phyloP scores from a whole-genome alignment of 2,329 filamentous ascomycete species.

The Aspergillus eucalypticola region DNA sequence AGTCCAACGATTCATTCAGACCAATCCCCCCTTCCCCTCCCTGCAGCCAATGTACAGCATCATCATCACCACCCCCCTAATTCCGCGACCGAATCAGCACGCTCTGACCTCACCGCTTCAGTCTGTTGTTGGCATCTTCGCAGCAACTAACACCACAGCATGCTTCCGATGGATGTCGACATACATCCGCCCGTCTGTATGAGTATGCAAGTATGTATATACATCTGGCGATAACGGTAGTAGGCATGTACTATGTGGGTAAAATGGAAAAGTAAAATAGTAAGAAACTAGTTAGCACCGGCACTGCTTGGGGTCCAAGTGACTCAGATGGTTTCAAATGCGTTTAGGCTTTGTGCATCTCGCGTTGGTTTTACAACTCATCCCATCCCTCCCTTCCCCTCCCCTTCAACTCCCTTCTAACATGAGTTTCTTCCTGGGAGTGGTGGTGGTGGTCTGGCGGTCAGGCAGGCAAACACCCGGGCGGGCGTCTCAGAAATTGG shows the following conservation, averaged over 20 bases:
- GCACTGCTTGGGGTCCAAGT: no score
- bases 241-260: not conserved
- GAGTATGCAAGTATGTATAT: conserved; percentile 1
- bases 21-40: not conserved
- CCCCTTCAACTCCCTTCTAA: not conserved
- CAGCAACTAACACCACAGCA: conserved; percentile 5
- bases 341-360: conserved; percentile 1
- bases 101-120: conserved; percentile 12
- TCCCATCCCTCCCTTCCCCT: not conserved
- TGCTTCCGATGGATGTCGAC: conserved; percentile 11
- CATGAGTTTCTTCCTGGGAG: not conserved
- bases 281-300: no score
- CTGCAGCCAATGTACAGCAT: no score
- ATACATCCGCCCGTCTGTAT: conserved; percentile 9
- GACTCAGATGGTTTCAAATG: not conserved
- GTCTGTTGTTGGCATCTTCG: conserved; percentile 13
- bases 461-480: conserved; percentile 7
- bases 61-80: not conserved
- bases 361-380: no score
- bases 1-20: conserved; percentile 5
- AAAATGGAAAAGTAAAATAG: no score
- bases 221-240: conserved; percentile 4
- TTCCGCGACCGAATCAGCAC: not conserved
- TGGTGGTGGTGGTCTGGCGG: conserved; percentile 3
- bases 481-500: not conserved